These are phyloP conservation scores for Lachnellula cervina DNA, from an alignment of 2,329 filamentous ascomycete genomes.

Conservation along the genomic window DNA sequence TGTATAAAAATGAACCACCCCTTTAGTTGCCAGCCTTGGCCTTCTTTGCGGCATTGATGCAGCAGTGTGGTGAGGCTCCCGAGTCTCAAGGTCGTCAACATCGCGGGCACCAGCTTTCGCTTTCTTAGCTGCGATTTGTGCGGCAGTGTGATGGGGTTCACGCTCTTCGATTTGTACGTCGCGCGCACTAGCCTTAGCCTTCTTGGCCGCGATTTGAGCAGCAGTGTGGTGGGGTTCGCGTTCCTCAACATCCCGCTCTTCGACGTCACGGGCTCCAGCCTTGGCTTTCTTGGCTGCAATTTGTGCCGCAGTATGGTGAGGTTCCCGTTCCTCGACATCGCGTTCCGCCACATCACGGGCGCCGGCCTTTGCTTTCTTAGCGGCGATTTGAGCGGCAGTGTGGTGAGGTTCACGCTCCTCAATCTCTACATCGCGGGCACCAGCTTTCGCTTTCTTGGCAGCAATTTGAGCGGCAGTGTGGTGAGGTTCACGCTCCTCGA, in stretches of 20 bases:
- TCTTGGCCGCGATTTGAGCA: no score
- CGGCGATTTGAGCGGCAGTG: conserved; percentile 6
- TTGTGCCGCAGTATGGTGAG: no score
- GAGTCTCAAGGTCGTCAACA: neutral
- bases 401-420: neutral
- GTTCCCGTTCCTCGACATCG: no score
- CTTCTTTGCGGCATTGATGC: conserved; percentile 10
- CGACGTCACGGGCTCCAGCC: no score
- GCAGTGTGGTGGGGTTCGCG: no score
- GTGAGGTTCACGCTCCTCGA: conserved; percentile 5
- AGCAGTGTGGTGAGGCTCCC: conserved; percentile 10
- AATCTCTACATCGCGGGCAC: neutral
- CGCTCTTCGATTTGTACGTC: no score
- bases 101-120: conserved; percentile 2
- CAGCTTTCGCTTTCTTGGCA: conserved; percentile 9
- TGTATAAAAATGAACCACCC: neutral
- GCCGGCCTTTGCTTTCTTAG: conserved; percentile 6
- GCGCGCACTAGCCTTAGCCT: no score
- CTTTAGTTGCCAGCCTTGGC: conserved; percentile 1
- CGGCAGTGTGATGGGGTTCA: no score
- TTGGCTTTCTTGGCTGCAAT: no score
- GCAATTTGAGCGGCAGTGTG: conserved; percentile 12
- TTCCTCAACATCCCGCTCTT: no score
- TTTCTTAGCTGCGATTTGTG: no score
- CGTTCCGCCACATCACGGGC: no score